Evolutionary conservation across 1,139 yeast genomes (phyloP), one percentile per base, ranked within the genome.

Genomic region (Nakaseomyces uthaithaninus): DNA sequence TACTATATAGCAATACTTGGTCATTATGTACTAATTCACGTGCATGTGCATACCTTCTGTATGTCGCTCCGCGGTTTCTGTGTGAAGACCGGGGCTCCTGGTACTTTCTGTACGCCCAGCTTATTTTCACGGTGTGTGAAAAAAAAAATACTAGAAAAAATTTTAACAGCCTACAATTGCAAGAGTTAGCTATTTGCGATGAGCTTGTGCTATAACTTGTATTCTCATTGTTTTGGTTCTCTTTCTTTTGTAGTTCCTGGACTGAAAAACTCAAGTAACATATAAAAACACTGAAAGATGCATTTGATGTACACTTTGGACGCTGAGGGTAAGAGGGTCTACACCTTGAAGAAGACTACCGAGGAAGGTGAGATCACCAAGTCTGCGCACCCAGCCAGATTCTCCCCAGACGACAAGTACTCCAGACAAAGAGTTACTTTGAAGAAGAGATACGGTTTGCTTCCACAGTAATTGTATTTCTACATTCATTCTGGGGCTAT

Each of bases 321-420:
- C 60, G 76, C 77, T 50, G 95, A 87, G 55, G 98, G 98, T 57
- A 87, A 89, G 75, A 84, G 99, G 67, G 67, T 84, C 57, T 93
- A 93, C 75, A 93, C 99, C 42, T 74, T 93, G 54, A 72, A 84
- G 67, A 93, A 93, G 71, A 51, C 63, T 54, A 80, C 94, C 40
- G 87, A 74, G 48, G 68, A 71, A 9, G 97, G 97, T 49, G 95
- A 87, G 66, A 87, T 91, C 72, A 93, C 99, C 64, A 86, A 87
- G 71, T 84, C 95, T 51, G 98, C 98, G 25, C 99, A 93, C 66
- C 99, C 99, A 48, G 98, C 99, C 43, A 80, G 99, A 67, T 91
- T 91, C 66, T 91, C 98, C 37, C 99, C 99, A 55, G 99, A 91
- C 64, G 99, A 91, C 75, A 91, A 91, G 70, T 91, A 86, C 73